phyloP scores from a whole-genome alignment of 2,329 filamentous ascomycete species.

The Penicillium sp. region DNA sequence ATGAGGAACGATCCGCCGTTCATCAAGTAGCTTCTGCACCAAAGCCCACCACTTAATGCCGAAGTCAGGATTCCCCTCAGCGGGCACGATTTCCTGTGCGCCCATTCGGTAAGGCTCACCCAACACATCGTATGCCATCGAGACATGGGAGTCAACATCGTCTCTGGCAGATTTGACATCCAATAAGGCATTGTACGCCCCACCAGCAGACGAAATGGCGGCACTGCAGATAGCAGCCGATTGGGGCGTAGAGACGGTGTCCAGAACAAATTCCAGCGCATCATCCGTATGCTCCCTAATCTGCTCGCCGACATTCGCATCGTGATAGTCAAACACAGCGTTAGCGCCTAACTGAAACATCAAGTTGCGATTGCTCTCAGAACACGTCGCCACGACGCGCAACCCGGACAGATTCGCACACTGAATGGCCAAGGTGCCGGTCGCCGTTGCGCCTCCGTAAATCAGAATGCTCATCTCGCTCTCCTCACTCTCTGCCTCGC shows the following conservation, averaged over 20 bases:
- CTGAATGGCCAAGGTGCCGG: conserved; percentile 42
- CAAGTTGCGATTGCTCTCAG: conserved; percentile 20
- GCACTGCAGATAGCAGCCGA: conserved; percentile 24
- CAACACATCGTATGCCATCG: conserved; percentile 25
- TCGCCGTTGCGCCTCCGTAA: conserved; percentile 43
- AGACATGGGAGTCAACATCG: conserved; percentile 24
- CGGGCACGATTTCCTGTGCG: conserved; percentile 3
- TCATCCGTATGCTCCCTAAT: conserved; percentile 31
- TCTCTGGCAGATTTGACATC: conserved; percentile 18
- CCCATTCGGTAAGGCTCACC: conserved; percentile 25
- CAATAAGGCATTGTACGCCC: conserved; percentile 23
- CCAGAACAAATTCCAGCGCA: conserved; percentile 21
- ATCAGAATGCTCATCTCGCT: conserved; percentile 20
- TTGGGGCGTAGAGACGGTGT: conserved; percentile 24
- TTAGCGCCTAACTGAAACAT: conserved; percentile 34
- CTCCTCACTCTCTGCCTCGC: background rate
- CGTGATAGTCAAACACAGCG: conserved; percentile 38
- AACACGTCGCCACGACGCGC: conserved; percentile 28
- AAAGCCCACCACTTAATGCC: conserved; percentile 15
- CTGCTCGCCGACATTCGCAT: conserved; percentile 25
- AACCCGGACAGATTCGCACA: conserved; percentile 38
- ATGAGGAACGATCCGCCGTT: conserved; percentile 21
- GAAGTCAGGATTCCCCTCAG: conserved; percentile 17
- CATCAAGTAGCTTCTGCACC: conserved; percentile 17
- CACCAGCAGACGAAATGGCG: conserved; percentile 22